Percentiles rank a stretch among this genome's conserved stretches.
phyloP scores from a whole-genome alignment of 805 yeast species.

The Metschnikowia arizonensis region DNA sequence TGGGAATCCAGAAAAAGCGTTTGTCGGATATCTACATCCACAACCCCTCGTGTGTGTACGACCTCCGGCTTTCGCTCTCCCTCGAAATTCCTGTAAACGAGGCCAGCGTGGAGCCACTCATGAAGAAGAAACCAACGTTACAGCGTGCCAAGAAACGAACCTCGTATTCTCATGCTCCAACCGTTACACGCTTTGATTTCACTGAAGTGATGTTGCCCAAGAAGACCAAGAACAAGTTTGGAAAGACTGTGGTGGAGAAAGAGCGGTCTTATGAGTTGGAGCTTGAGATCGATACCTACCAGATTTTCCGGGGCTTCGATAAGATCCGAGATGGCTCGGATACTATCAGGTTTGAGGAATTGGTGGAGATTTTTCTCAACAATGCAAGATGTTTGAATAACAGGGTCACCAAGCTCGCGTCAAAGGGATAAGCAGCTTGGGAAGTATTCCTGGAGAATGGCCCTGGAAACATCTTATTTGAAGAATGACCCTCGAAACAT shows the following conservation, averaged over 20 bases:
- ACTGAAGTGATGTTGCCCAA: slow-evolving; percentile 51
- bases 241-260: slow-evolving; percentile 34
- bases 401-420: slow-evolving; percentile 40
- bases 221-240: slow-evolving; percentile 32
- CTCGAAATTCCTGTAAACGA: slow-evolving; percentile 71
- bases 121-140: slow-evolving; percentile 46
- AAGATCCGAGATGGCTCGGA: slow-evolving; percentile 40
- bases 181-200: slow-evolving; percentile 68
- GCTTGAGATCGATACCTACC: slow-evolving; percentile 37
- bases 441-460: too few relatives aligned
- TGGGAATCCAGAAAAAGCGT: slow-evolving; percentile 68
- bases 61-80: slow-evolving; percentile 69
- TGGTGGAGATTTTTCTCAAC: slow-evolving; percentile 54
- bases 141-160: slow-evolving; percentile 70
- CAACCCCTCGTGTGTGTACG: slow-evolving; percentile 74
- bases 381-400: slow-evolving; percentile 52
- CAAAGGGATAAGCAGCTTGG: slow-evolving; percentile 2
- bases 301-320: slow-evolving; percentile 40
- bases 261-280: slow-evolving; percentile 38
- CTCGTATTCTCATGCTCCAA: slow-evolving; percentile 68
- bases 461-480: too few relatives aligned
- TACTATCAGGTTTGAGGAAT: slow-evolving; percentile 54
- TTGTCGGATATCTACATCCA: slow-evolving; percentile 68
- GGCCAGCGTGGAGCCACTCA: slow-evolving; percentile 48
- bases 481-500: too few relatives aligned